phyloP scores from a whole-genome alignment of 192 early-diverging fungal genomes.

The Mortierella hygrophila region DNA sequence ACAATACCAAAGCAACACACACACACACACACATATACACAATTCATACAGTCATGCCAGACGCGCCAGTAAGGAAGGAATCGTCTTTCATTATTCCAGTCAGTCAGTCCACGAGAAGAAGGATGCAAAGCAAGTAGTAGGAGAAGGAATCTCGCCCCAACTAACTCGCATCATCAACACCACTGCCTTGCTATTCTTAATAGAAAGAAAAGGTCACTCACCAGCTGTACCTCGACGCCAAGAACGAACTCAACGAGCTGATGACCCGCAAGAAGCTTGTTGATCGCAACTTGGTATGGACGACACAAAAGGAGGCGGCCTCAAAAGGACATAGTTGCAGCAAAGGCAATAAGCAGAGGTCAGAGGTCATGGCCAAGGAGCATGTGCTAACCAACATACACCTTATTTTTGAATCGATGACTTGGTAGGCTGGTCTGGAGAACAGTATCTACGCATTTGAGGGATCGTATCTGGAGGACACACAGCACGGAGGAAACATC shows the following conservation, averaged over 20 bases:
- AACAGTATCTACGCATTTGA: slow-evolving; percentile 88
- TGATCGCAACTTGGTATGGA: slow-evolving; percentile 78
- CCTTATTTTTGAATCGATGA: not conserved
- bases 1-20: not conserved
- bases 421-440: slow-evolving; percentile 74
- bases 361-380: not conserved
- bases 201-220: slow-evolving; percentile 55
- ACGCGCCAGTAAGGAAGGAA: slow-evolving; percentile 19
- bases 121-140: too few species aligned
- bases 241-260: slow-evolving; percentile 79
- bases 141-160: not conserved
- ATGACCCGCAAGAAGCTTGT: slow-evolving; percentile 83
- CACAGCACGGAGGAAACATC: slow-evolving; percentile 86
- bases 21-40: not conserved
- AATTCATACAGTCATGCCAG: slow-evolving; percentile 23
- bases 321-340: not conserved
- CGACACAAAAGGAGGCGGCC: not conserved
- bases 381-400: not conserved
- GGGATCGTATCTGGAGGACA: slow-evolving; percentile 91
- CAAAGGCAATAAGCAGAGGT: not conserved
- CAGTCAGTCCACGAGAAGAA: not conserved
- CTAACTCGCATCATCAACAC: slow-evolving; percentile 41
- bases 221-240: slow-evolving; percentile 78
- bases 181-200: not conserved
- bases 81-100: not conserved